Percentiles rank a stretch among this genome's conserved stretches.
These are phyloP conservation scores for Austroboletus festivus DNA, from an alignment of 768 basidiomycete genomes.

Conservation along the genomic window DNA sequence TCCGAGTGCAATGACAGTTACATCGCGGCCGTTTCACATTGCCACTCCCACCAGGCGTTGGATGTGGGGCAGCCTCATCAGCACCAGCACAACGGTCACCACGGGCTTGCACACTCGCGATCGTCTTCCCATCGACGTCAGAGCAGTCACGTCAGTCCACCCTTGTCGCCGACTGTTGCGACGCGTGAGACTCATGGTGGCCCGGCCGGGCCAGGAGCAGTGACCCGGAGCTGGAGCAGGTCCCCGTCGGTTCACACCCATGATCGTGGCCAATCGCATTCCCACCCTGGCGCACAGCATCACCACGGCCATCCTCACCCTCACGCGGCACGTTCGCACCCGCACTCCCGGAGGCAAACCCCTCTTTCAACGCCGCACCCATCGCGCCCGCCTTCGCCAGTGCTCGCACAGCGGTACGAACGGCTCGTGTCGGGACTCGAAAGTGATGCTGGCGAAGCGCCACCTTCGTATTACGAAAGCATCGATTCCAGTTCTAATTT, in stretches of 20 bases:
- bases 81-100: not conserved
- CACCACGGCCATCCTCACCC: not conserved
- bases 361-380: conserved; percentile 1
- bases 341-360: not conserved
- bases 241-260: not conserved
- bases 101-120: not conserved
- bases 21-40: not conserved
- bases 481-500: conserved; percentile 5
- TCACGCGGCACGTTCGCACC: not conserved
- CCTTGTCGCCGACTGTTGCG: too few relatives aligned
- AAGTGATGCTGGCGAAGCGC: conserved; percentile 77
- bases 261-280: not conserved
- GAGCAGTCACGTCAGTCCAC: not conserved
- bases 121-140: not conserved
- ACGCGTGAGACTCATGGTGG: too few relatives aligned
- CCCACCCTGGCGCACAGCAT: not conserved
- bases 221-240: not conserved
- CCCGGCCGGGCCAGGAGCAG: not conserved
- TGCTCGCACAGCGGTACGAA: conserved; percentile 56
- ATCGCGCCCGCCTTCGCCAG: conserved; percentile 18
- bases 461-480: conserved; percentile 51
- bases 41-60: not conserved
- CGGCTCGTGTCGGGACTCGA: conserved; percentile 85
- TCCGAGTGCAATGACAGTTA: conserved; percentile 14
- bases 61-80: not conserved